These are phyloP conservation scores for Suillus paluster DNA, from an alignment of 768 basidiomycete genomes.

Conservation along the genomic window DNA sequence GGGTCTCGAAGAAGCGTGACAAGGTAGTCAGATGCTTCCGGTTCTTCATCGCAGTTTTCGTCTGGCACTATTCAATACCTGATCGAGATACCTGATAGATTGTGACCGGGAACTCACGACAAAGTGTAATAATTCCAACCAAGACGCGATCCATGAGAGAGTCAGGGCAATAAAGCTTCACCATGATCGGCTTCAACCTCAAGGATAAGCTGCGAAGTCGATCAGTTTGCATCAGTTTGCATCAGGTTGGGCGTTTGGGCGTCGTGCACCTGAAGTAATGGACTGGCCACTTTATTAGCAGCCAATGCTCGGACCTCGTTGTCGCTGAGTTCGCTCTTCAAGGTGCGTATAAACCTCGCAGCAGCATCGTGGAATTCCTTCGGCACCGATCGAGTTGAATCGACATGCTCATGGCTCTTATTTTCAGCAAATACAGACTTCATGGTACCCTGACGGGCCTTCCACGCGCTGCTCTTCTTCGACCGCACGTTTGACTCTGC, in stretches of 20 bases:
- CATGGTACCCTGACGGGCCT: conserved; percentile 79
- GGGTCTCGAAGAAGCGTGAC: conserved; percentile 82
- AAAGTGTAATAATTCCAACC: conserved; percentile 71
- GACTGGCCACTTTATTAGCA: conserved; percentile 76
- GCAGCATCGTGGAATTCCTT: conserved; percentile 52
- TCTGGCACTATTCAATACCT: conserved; percentile 35
- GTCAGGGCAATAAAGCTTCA: conserved; percentile 56
- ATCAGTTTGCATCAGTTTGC: conserved; percentile 17
- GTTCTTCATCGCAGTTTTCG: conserved; percentile 35
- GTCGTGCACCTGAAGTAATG: conserved; percentile 65
- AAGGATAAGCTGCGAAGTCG: conserved; percentile 64
- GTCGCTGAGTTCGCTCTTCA: conserved; percentile 57
- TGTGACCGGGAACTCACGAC: conserved; percentile 49
- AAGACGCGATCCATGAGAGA: conserved; percentile 85
- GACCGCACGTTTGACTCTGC: conserved; percentile 62
- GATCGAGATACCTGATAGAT: conserved; percentile 3
- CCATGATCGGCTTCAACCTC: conserved; percentile 79
- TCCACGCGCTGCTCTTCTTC: conserved; percentile 84
- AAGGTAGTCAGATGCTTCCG: conserved; percentile 77
- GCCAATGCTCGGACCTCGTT: conserved; percentile 83
- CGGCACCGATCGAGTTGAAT: conserved; percentile 38
- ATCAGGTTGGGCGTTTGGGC: conserved; percentile 11
- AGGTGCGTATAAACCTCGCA: conserved; percentile 48
- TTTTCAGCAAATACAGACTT: conserved; percentile 71
- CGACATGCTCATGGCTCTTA: conserved; percentile 42